Percentiles rank a stretch among this genome's conserved stretches.
These are phyloP conservation scores for Globisporangium sylvaticum DNA, from an alignment of 352 stramenopile species.

Conservation along the genomic window DNA sequence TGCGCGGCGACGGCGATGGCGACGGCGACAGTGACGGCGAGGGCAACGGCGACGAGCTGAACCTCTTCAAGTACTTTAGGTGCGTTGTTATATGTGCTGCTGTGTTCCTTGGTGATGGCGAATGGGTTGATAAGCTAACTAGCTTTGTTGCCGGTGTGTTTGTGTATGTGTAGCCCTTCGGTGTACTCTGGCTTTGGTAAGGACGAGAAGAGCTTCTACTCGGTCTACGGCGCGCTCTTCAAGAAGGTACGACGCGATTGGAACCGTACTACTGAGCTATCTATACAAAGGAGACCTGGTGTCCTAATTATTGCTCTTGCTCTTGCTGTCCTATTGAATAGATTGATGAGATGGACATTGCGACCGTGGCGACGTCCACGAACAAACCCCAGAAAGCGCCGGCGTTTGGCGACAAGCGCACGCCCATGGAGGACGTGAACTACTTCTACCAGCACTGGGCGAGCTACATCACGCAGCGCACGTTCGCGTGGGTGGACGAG, in stretches of 20 bases:
- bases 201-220: slow-evolving; percentile 75
- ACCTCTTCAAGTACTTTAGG: slow-evolving; percentile 83
- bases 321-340: slow-evolving; percentile 18
- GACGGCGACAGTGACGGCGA: slow-evolving; percentile 14
- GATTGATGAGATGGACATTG: slow-evolving; percentile 68
- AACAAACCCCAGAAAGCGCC: slow-evolving; percentile 25
- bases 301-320: neutral
- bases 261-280: neutral
- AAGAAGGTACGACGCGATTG: slow-evolving; percentile 33
- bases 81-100: slow-evolving; percentile 8
- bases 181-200: slow-evolving; percentile 78
- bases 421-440: slow-evolving; percentile 49
- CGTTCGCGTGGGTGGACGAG: slow-evolving; percentile 76
- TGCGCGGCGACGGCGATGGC: slow-evolving; percentile 48
- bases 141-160: neutral
- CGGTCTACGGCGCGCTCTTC: slow-evolving; percentile 70
- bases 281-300: neutral
- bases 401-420: slow-evolving; percentile 37
- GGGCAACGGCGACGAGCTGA: slow-evolving; percentile 41
- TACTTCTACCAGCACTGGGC: slow-evolving; percentile 81
- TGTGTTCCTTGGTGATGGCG: neutral
- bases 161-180: slow-evolving; percentile 25
- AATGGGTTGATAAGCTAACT: slow-evolving; percentile 11
- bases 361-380: slow-evolving; percentile 15
- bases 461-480: slow-evolving; percentile 67